phyloP scores from a whole-genome alignment of 2,329 filamentous ascomycete genomes.

The Colletotrichum sansevieriae region DNA sequence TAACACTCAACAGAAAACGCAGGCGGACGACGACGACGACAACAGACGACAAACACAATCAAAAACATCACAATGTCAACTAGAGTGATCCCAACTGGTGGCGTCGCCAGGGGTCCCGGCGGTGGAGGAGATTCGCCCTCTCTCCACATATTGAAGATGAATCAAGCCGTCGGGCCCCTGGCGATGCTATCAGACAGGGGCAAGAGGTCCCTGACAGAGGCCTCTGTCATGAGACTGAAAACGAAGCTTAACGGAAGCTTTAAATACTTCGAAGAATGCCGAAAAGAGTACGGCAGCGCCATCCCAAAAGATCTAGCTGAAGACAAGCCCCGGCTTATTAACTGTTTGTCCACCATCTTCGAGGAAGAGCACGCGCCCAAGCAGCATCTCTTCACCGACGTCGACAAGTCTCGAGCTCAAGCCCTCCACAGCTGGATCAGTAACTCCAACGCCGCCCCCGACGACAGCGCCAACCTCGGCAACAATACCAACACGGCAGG shows the following conservation, averaged over 20 bases:
- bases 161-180: neutral
- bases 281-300: neutral
- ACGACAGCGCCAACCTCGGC: no score
- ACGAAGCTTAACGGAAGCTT: neutral
- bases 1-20: no score
- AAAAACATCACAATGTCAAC: neutral
- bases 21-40: no score
- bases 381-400: conserved; percentile 7
- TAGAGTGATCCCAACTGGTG: neutral
- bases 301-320: neutral
- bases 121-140: neutral
- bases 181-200: neutral
- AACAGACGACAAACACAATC: no score
- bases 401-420: conserved; percentile 4
- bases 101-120: neutral
- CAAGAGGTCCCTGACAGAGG: neutral
- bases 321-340: neutral
- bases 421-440: neutral
- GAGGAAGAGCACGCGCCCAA: neutral
- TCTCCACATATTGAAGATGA: neutral
- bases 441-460: neutral
- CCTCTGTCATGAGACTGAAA: neutral
- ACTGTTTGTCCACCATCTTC: neutral
- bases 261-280: neutral
- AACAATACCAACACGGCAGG: no score